Evolutionary conservation across 768 basidiomycete species (phyloP), one percentile per base, ranked within the genome.

Genomic region (Mycena epipterygia): DNA sequence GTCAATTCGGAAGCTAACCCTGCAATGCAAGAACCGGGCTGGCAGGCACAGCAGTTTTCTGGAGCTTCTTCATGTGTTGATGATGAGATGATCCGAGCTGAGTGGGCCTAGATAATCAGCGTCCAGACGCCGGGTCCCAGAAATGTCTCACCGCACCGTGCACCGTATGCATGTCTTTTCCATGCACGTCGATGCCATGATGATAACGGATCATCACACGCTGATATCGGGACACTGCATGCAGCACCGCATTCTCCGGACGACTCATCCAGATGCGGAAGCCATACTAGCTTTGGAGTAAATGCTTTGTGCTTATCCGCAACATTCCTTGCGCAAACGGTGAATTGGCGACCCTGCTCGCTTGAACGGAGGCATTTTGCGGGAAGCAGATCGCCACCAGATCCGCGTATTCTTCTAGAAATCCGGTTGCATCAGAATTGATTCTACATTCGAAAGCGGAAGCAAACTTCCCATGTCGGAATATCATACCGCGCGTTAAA

Each of bases 161-260:
- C 19, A 23, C 19, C 32, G 19, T 32, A 16, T 35, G 21, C 9
- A 37, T n/a, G 55, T 27, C n/a, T 25, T 3, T 23, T 25, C 3
- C 5, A 17, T n/a, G 11, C 13, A 41, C 7, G 39, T 27, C 7
- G 14, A 37, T n/a, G 14, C 23, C 37, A 39, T 13, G 16, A n/a
- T 41, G 35, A 56, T 39, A 56, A 39, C 55, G 55, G 55, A 57
- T 57, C 56, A 57, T 57, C 56, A 23, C 56, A 57, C 56, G 56
- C 35, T 39, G 56, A 41, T 57, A 57, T 57, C 56, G 56, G 53
- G 35, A 37, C 11, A n/a, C n/a, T n/a, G n/a, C n/a, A n/a, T n/a
- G n/a, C n/a, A n/a, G n/a, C 9, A 5, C 33, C 5, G 33, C 32
- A 21, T 17, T 51, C 19, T 5, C 29, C 52, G 12, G 27, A 37